phyloP scores from a whole-genome alignment of 75 land plant genomes.

The Picea glauca region DNA sequence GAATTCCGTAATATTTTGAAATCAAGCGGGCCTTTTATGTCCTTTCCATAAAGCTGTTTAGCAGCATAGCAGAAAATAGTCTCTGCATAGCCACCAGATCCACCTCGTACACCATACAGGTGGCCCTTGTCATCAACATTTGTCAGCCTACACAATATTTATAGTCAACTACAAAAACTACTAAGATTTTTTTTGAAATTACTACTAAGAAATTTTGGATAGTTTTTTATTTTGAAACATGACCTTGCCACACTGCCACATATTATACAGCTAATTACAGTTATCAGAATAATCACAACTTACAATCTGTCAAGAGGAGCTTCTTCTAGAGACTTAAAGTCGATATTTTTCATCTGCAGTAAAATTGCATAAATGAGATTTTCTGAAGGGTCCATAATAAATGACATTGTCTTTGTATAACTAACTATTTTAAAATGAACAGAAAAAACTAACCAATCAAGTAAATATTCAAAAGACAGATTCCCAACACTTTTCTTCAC shows the following conservation, averaged over 20 bases:
- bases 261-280: not conserved
- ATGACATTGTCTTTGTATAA: too few relatives aligned
- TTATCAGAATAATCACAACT: slow-evolving; percentile 13
- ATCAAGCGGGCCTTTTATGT: slow-evolving; percentile 52
- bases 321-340: slow-evolving; percentile 65
- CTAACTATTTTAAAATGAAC: not conserved
- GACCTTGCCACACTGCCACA: not conserved
- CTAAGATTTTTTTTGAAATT: not conserved
- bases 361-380: not conserved
- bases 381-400: too few relatives aligned
- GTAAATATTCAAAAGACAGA: not conserved
- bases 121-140: slow-evolving; percentile 79
- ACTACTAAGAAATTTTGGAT: too few relatives aligned
- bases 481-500: slow-evolving; percentile 16
- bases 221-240: not conserved
- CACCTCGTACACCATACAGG: slow-evolving; percentile 81
- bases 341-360: slow-evolving; percentile 53
- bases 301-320: slow-evolving; percentile 73
- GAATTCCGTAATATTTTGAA: slow-evolving; percentile 76
- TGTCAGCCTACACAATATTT: slow-evolving; percentile 49
- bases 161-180: not conserved
- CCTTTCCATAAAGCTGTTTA: slow-evolving; percentile 63
- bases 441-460: not conserved
- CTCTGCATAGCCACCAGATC: slow-evolving; percentile 97
- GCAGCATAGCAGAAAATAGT: slow-evolving; percentile 81